A percentile compares a stretch with the other conserved stretches of the same genome.
Evolutionary conservation across 2,329 filamentous ascomycete species (phyloP).

Genomic region (Alternaria sp.): DNA sequence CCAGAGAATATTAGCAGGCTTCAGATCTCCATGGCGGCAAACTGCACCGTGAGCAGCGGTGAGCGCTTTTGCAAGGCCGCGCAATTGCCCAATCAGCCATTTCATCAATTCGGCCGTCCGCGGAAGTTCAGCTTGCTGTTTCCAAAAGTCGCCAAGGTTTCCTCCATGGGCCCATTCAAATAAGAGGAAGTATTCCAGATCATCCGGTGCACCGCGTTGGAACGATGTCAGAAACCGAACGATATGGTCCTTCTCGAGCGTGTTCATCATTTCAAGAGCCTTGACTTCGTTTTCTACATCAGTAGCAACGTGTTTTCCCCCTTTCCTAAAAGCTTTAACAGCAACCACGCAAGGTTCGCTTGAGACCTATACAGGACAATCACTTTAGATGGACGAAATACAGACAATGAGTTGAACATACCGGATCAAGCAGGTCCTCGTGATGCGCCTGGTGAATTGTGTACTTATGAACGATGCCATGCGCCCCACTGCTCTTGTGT

Average conservation of each 20-base stretch:
- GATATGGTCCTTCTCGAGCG: constrained; percentile 23
- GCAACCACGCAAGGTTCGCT: background rate
- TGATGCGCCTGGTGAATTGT: background rate
- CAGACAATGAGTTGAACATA: background rate
- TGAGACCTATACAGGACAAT: no score
- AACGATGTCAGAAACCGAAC: constrained; percentile 30
- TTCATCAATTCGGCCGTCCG: background rate
- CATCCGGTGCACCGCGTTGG: background rate
- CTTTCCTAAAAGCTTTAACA: background rate
- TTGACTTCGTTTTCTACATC: constrained; percentile 21
- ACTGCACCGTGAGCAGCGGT: background rate
- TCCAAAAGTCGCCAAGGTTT: background rate
- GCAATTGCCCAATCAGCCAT: no score
- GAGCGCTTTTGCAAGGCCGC: background rate
- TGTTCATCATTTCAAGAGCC: constrained; percentile 23
- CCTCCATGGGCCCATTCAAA: background rate
- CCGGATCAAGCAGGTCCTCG: background rate
- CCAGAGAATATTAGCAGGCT: background rate
- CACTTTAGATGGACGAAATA: no score
- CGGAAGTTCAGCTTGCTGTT: background rate
- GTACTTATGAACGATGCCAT: background rate
- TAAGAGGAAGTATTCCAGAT: constrained; percentile 24
- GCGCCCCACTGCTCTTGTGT: background rate
- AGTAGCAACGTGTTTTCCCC: constrained; percentile 5
- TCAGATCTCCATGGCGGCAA: background rate